Evolutionary conservation across 2,329 filamentous ascomycete genomes (phyloP).

Genomic region (Nothophaeocryptopus gaeumannii): DNA sequence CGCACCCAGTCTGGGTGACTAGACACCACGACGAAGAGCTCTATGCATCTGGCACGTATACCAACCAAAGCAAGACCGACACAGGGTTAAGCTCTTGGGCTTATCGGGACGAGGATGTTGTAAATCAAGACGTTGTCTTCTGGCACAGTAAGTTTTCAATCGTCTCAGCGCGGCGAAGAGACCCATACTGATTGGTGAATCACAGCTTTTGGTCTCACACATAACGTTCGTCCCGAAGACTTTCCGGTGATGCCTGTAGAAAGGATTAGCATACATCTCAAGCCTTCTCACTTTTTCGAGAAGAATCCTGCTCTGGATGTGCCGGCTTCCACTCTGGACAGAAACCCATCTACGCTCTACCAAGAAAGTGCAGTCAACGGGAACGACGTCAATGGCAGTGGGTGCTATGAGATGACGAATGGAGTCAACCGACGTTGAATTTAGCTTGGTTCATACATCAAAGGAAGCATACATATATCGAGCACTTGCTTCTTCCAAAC

Average conservation of each 20-base stretch:
- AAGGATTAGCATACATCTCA: slow-evolving; percentile 56
- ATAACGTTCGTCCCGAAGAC: slow-evolving; percentile 46
- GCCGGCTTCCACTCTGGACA: slow-evolving; percentile 32
- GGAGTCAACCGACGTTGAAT: too few species aligned
- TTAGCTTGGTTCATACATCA: too few species aligned
- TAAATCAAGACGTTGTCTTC: slow-evolving; percentile 48
- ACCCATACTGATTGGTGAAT: too few species aligned
- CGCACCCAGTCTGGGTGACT: slow-evolving; percentile 58
- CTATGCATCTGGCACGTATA: slow-evolving; percentile 54
- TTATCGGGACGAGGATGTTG: background rate
- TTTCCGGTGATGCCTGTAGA: slow-evolving; percentile 61
- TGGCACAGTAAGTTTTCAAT: slow-evolving; percentile 28
- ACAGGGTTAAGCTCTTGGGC: slow-evolving; percentile 42
- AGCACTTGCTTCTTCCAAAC: too few species aligned
- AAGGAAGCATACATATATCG: too few species aligned
- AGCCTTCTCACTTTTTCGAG: slow-evolving; percentile 59
- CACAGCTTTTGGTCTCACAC: background rate
- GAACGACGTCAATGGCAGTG: too few species aligned
- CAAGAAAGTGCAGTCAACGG: too few species aligned
- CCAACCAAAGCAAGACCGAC: slow-evolving; percentile 44
- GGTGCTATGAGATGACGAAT: too few species aligned
- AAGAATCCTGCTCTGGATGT: slow-evolving; percentile 60
- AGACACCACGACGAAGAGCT: slow-evolving; percentile 58
- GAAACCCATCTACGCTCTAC: too few species aligned
- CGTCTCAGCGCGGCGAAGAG: too few species aligned